phyloP scores from a whole-genome alignment of 2,329 filamentous ascomycete species.

The Penicillium freii region DNA sequence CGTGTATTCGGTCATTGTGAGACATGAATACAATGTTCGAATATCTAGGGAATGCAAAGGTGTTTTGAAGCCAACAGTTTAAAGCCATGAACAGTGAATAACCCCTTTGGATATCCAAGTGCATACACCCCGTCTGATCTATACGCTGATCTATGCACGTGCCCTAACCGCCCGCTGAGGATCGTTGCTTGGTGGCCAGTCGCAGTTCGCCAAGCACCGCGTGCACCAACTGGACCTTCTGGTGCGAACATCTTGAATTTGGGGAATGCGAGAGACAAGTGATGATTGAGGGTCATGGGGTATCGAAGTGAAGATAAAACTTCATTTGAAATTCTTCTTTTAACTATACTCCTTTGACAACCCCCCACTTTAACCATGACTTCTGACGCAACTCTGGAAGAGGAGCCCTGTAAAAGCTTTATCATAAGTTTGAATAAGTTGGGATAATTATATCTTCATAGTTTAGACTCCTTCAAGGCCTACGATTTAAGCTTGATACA shows the following conservation, averaged over 20 bases:
- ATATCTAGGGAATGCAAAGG: background rate
- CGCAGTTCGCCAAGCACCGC: constrained; percentile 8
- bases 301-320: background rate
- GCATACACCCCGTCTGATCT: background rate
- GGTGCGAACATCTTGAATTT: background rate
- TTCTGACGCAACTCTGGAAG: background rate
- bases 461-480: background rate
- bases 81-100: background rate
- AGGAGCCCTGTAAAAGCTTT: background rate
- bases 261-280: background rate
- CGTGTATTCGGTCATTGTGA: constrained; percentile 14
- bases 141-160: constrained; percentile 12
- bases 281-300: background rate
- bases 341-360: background rate
- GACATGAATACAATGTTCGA: background rate
- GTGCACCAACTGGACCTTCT: constrained; percentile 10
- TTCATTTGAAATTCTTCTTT: background rate
- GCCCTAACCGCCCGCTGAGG: constrained; percentile 15
- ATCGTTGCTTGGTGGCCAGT: constrained; percentile 16
- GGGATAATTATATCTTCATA: background rate
- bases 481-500: background rate
- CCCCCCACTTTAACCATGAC: background rate
- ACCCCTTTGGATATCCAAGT: background rate
- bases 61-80: background rate
- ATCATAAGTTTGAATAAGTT: background rate